Base-by-base conservation (phyloP, 345 rosid genomes). In the Turnera subulata region DNA sequence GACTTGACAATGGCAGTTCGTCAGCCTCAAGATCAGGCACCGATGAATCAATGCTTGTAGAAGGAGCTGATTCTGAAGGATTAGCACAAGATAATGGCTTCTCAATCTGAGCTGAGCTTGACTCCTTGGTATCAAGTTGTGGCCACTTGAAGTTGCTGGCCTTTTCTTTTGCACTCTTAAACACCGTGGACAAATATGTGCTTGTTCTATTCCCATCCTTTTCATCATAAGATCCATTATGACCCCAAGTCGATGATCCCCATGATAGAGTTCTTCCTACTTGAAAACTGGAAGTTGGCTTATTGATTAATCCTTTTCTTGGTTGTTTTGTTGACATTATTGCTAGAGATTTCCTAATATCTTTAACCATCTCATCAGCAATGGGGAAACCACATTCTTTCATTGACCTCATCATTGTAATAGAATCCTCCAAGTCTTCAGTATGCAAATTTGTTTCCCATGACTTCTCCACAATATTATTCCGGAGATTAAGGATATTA, bases 341-440 rank as follows among this genome's bases (percentile, higher is more conserved):
- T 25, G 69, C 75, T 12, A 94, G 71, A 44, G 97, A 90, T 48
- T 51, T 76, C 62, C 69, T 77, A 44, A 90, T 85, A 70, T 85
- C 95, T 64, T 75, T 78, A 32, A 85, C 77, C 99, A 94, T 94
- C 70, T 85, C 99, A 65, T 90, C 95, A 1, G 80, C 91, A 35
- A 90, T 75, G 54, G 67, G 63, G 19, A 71, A 63, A 50, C 97
- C 97, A 38, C 84, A 87, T 42, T 81, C 86, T 76, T 84, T 90
- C 97, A 90, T 90, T 19, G 96, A 84, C 52, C 72, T 82, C 59
- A 75, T 80, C 81, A 78, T 67, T 61, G 74, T 33, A 39, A 85
- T 82, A 35, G 95, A 85, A 75, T 94, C 99, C 45, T 88, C 95
- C 56, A 74, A 72, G 63, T 85, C 99, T 70, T 87, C 86, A 0